A percentile compares a stretch with the other conserved stretches of the same genome.
Conservation (phyloP, 2,329 filamentous ascomycete genomes). For the Emergomyces africanus region DNA sequence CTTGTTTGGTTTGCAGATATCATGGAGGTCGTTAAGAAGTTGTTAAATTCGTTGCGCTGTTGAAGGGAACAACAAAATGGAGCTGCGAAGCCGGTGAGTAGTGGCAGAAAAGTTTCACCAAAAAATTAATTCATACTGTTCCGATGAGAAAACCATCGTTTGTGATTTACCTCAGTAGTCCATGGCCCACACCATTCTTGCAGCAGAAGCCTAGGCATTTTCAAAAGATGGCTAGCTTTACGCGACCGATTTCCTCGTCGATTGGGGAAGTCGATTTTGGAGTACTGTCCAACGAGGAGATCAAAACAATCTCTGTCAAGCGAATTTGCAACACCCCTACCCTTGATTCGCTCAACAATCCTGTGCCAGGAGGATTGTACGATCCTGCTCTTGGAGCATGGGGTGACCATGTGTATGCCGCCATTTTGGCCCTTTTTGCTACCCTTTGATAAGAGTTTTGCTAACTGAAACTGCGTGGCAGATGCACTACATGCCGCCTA, state of each 20-base stretch:
- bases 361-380: conserved; percentile 81
- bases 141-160: background rate
- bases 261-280: conserved; percentile 84
- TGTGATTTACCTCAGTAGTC: background rate
- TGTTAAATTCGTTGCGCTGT: background rate
- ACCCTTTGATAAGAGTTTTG: conserved; percentile 7
- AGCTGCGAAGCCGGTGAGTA: conserved; percentile 19
- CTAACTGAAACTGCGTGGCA: conserved; percentile 28
- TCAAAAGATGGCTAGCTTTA: conserved; percentile 31
- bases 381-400: conserved; percentile 85
- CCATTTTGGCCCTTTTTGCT: conserved; percentile 4
- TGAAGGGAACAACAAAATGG: background rate
- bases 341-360: conserved; percentile 86
- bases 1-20: background rate
- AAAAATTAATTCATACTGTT: conserved; percentile 5
- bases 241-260: conserved; percentile 69
- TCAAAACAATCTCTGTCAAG: conserved; percentile 82
- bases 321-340: conserved; percentile 85
- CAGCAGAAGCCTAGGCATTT: background rate
- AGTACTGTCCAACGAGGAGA: conserved; percentile 69
- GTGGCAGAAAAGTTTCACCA: conserved; percentile 27
- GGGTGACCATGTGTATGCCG: conserved; percentile 63
- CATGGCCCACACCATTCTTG: background rate
- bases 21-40: background rate
- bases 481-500: conserved; percentile 86